Evolutionary conservation across 352 stramenopile genomes (phyloP).

Genomic region (Aphanomyces invadans): DNA sequence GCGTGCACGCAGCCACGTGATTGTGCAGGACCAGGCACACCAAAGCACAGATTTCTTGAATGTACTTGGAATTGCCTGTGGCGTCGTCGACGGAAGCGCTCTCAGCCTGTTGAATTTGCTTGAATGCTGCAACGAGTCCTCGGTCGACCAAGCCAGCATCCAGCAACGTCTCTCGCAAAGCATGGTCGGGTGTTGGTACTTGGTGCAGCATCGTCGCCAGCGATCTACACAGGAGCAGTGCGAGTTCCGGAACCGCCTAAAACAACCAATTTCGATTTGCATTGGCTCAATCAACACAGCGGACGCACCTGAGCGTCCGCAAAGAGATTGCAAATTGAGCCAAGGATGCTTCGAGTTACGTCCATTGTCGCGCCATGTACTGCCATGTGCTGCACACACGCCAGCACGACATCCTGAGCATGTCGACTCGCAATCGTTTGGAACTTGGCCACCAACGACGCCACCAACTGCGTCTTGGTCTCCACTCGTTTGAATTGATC

Average conservation of each 20-base stretch:
- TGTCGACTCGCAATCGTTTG: slow-evolving; percentile 40
- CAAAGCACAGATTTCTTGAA: slow-evolving; percentile 27
- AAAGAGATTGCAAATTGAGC: slow-evolving; percentile 56
- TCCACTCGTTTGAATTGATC: slow-evolving; percentile 67
- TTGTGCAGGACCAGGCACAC: slow-evolving; percentile 45
- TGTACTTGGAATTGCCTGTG: neutral
- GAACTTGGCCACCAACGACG: slow-evolving; percentile 58
- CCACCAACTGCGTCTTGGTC: slow-evolving; percentile 55
- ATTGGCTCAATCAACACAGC: neutral
- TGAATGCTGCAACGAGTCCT: slow-evolving; percentile 41
- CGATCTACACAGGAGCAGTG: slow-evolving; percentile 51
- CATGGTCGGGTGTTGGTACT: slow-evolving; percentile 31
- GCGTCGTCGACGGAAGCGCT: neutral
- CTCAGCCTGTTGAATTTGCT: slow-evolving; percentile 42
- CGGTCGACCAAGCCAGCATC: slow-evolving; percentile 55
- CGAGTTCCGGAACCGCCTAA: too few relatives aligned
- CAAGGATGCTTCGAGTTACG: slow-evolving; percentile 51
- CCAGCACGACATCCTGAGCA: slow-evolving; percentile 57
- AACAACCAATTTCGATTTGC: too few relatives aligned
- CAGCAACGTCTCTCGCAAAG: slow-evolving; percentile 37
- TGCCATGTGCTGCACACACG: slow-evolving; percentile 73
- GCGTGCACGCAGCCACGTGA: slow-evolving; percentile 35
- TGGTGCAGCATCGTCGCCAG: slow-evolving; percentile 56
- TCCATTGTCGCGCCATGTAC: slow-evolving; percentile 36
- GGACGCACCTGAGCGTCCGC: slow-evolving; percentile 29